Evolutionary conservation across 2,329 filamentous ascomycete genomes (phyloP), one percentile per base, ranked within the genome.

Genomic region (Stachybotrys chartarum): DNA sequence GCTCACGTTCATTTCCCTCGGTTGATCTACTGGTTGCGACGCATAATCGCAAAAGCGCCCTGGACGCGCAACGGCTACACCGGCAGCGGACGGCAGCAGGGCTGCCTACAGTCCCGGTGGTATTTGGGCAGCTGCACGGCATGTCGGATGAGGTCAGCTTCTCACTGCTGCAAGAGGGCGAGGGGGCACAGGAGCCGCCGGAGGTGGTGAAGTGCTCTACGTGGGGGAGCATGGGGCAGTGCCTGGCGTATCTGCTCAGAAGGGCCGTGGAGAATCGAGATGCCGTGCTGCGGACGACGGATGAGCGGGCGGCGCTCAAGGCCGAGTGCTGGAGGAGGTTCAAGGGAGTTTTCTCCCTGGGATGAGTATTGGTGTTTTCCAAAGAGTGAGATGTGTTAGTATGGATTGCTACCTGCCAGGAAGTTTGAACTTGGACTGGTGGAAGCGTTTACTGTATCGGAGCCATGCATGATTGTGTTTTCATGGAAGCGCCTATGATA

Each of bases 131-230:
- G 62, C 69, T 82, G 1, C 75, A 78, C 53, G 79, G 79, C 32
- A 82, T 82, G 79, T 78, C 79, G 8, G 79, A 82, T 55, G 77
- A 81, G 59, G 73, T 82, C 42, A 76, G 73, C 50, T 78, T 77
- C 63, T 68, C 70, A 6, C 68, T 82, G 0, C 67, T 81, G 18
- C 70, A 74, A 52, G 42, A 30, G 5, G 18, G 31, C n/a, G 39
- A 11, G 10, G 7, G 16, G 39, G 35, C 16, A 55, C 58, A 8
- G 60, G 65, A 24, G 61, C 30, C 30, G 14, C 35, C 50, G 6
- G 50, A 52, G 18, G 50, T 52, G 17, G 24, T 57, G 55, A 67
- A 68, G 54, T 67, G 63, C 57, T 61, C 61, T 8, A 68, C 64
- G 7, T 66, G 65, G 65, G 65, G 65, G 6, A 64, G 54, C 17